Base-by-base conservation (phyloP, 768 basidiomycete genomes). In the Kwoniella sp. region DNA sequence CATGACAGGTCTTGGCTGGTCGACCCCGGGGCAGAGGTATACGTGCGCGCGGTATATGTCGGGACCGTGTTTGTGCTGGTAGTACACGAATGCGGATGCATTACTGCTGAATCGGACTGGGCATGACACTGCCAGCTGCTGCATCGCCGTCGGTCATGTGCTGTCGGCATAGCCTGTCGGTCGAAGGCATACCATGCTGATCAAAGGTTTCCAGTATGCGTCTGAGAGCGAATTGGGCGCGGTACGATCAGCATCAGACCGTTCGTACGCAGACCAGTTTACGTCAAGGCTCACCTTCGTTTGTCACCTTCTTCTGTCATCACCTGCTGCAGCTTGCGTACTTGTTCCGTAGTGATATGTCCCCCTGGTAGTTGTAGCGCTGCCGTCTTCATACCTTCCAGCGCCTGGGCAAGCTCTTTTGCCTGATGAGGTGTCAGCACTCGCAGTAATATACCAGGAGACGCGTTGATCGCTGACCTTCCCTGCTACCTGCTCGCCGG, bases 251-350 rank as follows among this genome's bases (percentile, higher is more conserved):
- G n/a, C n/a, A n/a, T n/a, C n/a, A n/a, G n/a, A n/a, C n/a, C n/a
- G n/a, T n/a, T n/a, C n/a, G n/a, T n/a, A n/a, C n/a, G n/a, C n/a
- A n/a, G n/a, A n/a, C n/a, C n/a, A n/a, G n/a, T n/a, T n/a, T n/a
- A n/a, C n/a, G n/a, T n/a, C n/a, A n/a, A n/a, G n/a, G 58, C 69
- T 38, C 25, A 68, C 69, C 63, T 37, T 37, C 65, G 49, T 27
- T 47, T 59, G 15, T 67, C 66, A 12, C 53, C 60, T 42, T 70
- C 61, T 12, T 37, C 50, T 11, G 59, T 56, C 33, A 68, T 39
- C n/a, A 56, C 32, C 15, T 33, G 31, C 17, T 12, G 23, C 33
- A 71, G 15, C 27, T 44, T 45, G n/a, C 36, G 38, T 23, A 65
- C 42, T 15, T 62, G 40, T 17, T 54, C 49, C 1, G 52, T 56